phyloP scores from a whole-genome alignment of 108 stramenopile species.

The Conticribra guillardii region DNA sequence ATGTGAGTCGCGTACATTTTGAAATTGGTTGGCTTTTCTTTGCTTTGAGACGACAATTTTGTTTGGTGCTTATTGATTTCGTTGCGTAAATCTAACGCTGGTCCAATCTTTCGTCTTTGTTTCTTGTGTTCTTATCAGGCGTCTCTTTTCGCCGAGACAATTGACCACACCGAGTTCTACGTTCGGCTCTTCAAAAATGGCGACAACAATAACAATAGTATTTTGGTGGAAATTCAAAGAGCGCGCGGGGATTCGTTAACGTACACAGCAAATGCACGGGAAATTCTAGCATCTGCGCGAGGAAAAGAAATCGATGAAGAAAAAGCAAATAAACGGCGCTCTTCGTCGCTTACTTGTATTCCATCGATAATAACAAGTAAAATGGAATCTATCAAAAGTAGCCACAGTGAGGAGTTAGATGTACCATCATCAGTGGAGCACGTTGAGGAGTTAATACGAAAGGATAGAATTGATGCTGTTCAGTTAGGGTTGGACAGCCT shows the following conservation, averaged over 20 bases:
- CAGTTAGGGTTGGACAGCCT: slow-evolving; percentile 68
- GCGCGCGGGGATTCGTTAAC: slow-evolving; percentile 23
- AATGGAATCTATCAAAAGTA: background rate
- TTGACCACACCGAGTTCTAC: slow-evolving; percentile 37
- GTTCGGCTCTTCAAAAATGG: slow-evolving; percentile 24
- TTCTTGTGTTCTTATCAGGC: too few relatives aligned
- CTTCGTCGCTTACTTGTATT: slow-evolving; percentile 19
- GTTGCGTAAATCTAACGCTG: too few relatives aligned
- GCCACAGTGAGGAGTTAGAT: background rate
- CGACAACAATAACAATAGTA: background rate
- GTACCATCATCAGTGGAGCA: slow-evolving; percentile 34
- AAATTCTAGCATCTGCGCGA: slow-evolving; percentile 21
- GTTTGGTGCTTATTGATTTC: too few relatives aligned
- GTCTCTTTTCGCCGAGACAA: slow-evolving; percentile 29
- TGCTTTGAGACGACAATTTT: too few relatives aligned
- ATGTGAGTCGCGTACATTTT: slow-evolving; percentile 10
- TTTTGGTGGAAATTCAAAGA: slow-evolving; percentile 38
- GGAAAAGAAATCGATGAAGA: slow-evolving; percentile 17
- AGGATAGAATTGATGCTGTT: slow-evolving; percentile 67
- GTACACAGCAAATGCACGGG: slow-evolving; percentile 24
- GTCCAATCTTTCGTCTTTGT: too few relatives aligned
- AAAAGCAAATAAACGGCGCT: background rate
- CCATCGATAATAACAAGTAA: slow-evolving; percentile 9
- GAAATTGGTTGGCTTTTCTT: background rate
- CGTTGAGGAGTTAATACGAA: slow-evolving; percentile 54